Evolutionary conservation across 805 yeast genomes (phyloP), one percentile per base, ranked within the genome.

Genomic region (Candida corydali): DNA sequence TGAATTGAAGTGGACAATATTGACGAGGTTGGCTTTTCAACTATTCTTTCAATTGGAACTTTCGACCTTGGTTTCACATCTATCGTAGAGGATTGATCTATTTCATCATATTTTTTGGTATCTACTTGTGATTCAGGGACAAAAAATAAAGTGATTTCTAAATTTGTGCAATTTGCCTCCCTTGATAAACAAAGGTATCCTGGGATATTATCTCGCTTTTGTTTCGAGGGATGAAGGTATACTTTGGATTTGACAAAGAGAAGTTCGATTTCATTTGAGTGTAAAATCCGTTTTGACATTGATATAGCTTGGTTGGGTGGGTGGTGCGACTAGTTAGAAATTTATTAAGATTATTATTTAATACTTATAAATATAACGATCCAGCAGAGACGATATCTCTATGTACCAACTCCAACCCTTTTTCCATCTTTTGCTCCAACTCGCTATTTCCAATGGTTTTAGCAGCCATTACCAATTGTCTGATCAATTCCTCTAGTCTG

Each of bases 321-420:
- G n/a, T n/a, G n/a, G n/a, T n/a, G n/a, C n/a, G n/a, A n/a, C n/a
- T n/a, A n/a, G n/a, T n/a, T n/a, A n/a, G n/a, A n/a, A n/a, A n/a
- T n/a, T n/a, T n/a, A n/a, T n/a, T n/a, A n/a, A n/a, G n/a, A n/a
- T n/a, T n/a, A n/a, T n/a, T n/a, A n/a, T n/a, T n/a, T n/a, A n/a
- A n/a, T n/a, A n/a, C n/a, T 25, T 70, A 75, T 50, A 76, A 64
- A 61, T 93, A 93, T 69, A 93, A 72, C 3, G 97, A 88, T 18
- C 96, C 96, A 17, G 98, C 98, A 47, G 95, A 83, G 36, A 93
- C 98, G 46, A 93, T 84, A 61, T 89, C 98, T 64, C 98, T 84
- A 56, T 89, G 96, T 40, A 93, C 87, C 55, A 91, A 65, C 51
- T 80, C 89, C 46, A 82, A 70, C 3, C 94, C 85, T 51, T 80